Conservation (phyloP, 495 filamentous ascomycete species). For the Talaromyces stipitatus region DNA sequence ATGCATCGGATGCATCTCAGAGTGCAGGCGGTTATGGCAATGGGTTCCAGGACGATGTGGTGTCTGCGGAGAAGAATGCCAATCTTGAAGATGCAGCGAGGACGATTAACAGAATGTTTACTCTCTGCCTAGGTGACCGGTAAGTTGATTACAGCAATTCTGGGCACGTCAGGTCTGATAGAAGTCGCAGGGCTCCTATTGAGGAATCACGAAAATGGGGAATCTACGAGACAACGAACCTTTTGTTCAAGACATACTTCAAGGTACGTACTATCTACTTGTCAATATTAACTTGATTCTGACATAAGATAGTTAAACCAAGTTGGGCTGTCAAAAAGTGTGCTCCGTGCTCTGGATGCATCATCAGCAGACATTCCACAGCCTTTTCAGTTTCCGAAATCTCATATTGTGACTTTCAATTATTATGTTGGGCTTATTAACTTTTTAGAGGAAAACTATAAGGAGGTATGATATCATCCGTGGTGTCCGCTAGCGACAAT, state of each 20-base stretch:
- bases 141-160: conserved; percentile 30
- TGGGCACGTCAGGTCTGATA: background rate
- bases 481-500: too few relatives aligned
- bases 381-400: conserved; percentile 66
- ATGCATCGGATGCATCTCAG: conserved; percentile 43
- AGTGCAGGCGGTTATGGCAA: conserved; percentile 31
- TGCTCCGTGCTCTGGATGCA: conserved; percentile 72
- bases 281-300: background rate
- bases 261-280: conserved; percentile 41
- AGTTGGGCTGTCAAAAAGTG: conserved; percentile 81
- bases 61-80: conserved; percentile 60
- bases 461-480: conserved; percentile 40
- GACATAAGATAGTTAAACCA: conserved; percentile 55
- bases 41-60: conserved; percentile 68
- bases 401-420: conserved; percentile 91
- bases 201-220: conserved; percentile 96
- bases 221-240: conserved; percentile 83
- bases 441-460: conserved; percentile 91
- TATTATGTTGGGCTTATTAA: conserved; percentile 87
- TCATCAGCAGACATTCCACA: conserved; percentile 68
- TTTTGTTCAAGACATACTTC: conserved; percentile 97
- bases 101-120: conserved; percentile 82
- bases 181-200: conserved; percentile 58
- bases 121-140: conserved; percentile 81
- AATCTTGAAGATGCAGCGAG: conserved; percentile 85